Conservation (phyloP, 345 rosid species). For the Kernera saxatilis region DNA sequence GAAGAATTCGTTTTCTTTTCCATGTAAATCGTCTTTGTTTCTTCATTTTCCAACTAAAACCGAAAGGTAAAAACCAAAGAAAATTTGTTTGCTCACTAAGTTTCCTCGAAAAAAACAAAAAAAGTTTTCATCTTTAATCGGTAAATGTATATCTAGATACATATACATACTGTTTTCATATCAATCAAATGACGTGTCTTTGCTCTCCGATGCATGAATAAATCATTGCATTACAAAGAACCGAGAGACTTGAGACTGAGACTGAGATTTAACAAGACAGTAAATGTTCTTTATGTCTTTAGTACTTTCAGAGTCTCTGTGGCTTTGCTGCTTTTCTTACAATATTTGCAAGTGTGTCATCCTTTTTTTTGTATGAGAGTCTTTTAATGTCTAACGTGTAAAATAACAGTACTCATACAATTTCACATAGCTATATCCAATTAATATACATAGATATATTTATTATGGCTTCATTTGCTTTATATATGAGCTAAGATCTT, state of each 20-base stretch:
- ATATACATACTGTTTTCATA: constrained; percentile 30
- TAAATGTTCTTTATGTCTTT: constrained; percentile 67
- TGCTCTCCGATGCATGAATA: constrained; percentile 33
- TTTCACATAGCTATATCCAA: constrained; percentile 1
- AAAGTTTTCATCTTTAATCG: constrained; percentile 12
- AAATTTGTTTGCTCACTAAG: constrained; percentile 8
- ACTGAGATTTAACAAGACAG: constrained; percentile 59
- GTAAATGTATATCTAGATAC: background rate
- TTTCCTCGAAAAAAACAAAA: constrained; percentile 22
- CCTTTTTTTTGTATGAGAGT: constrained; percentile 11
- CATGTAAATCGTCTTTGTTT: background rate
- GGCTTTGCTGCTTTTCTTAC: constrained; percentile 25
- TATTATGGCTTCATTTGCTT: background rate
- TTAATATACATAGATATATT: background rate
- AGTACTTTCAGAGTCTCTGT: constrained; percentile 61
- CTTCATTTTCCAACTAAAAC: constrained; percentile 1
- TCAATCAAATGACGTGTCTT: constrained; percentile 23
- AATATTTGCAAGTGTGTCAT: constrained; percentile 22
- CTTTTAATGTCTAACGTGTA: constrained; percentile 31
- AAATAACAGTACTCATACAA: constrained; percentile 23
- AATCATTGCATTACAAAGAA: constrained; percentile 38
- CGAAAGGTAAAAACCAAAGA: constrained; percentile 17
- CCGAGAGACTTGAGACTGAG: constrained; percentile 44
- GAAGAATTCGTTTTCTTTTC: background rate
- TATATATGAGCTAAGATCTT: constrained; percentile 10